Percentiles rank a stretch among this genome's conserved stretches.
Conservation (phyloP, 1,284 basidiomycete genomes). For the Cryptococcus sp. region DNA sequence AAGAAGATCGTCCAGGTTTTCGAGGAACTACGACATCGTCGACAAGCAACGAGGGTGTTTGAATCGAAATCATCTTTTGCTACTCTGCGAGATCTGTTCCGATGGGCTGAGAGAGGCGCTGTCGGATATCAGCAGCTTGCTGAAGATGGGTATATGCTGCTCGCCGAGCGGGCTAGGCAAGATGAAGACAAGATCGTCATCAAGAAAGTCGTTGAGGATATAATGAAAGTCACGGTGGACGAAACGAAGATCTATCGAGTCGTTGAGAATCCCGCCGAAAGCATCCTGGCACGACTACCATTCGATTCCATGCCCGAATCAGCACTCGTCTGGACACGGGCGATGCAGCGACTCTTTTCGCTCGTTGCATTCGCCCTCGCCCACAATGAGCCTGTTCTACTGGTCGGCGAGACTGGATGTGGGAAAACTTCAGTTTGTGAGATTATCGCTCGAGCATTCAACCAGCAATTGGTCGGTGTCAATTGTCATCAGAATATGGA, state of each 20-base stretch:
- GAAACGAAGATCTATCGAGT: conserved; percentile 65
- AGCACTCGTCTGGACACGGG: conserved; percentile 79
- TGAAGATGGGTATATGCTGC: conserved; percentile 94
- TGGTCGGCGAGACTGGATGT: conserved; percentile 97
- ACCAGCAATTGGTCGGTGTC: conserved; percentile 65
- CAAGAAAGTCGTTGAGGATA: conserved; percentile 83
- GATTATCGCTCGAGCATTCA: conserved; percentile 67
- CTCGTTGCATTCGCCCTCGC: conserved; percentile 77
- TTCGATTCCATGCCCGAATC: conserved; percentile 22
- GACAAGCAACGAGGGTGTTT: conserved; percentile 87
- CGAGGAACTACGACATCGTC: conserved; percentile 83
- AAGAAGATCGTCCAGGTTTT: conserved; percentile 89
- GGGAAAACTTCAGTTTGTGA: conserved; percentile 98
- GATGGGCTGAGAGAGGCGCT: conserved; percentile 90
- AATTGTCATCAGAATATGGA: conserved; percentile 99
- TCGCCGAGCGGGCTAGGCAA: conserved; percentile 84
- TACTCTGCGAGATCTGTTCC: conserved; percentile 92
- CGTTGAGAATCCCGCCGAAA: conserved; percentile 51
- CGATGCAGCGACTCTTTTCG: conserved; percentile 86
- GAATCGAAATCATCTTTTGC: conserved; percentile 97
- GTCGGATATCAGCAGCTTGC: conserved; percentile 88
- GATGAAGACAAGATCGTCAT: conserved; percentile 83
- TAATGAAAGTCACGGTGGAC: conserved; percentile 86
- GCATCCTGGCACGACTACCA: conserved; percentile 30
- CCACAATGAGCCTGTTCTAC: conserved; percentile 89